Evolutionary conservation across 2,329 filamentous ascomycete species (phyloP), one percentile per base, ranked within the genome.

Genomic region (Magnaporthiopsis incrustans): DNA sequence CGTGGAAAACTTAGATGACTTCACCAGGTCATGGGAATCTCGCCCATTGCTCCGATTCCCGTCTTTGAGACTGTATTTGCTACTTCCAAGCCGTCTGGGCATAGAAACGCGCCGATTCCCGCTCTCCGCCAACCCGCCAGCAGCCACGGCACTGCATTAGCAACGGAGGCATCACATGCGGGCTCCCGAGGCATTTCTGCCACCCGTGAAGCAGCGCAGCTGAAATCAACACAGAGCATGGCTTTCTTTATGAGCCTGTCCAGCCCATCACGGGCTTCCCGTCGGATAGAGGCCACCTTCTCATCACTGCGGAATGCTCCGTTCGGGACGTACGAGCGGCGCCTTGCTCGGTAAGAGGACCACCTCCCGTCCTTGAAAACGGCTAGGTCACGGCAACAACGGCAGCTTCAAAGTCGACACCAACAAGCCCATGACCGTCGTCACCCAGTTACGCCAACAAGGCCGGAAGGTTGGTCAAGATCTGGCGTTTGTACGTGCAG

Each of bases 401-500:
- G 73, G 67, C 25, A 33, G 18, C 25, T 59, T 63, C 56, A 44
- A 59, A 53, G 76, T 85, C 65, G 78, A 85, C 71, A 82, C 81
- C 62, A 77, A 70, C 63, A 67, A 66, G 63, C 66, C 65, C 14
- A 66, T 69, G 44, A 70, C 75, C 1, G 66, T 81, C 62, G 74
- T 81, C 57, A 81, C 79, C 3, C 79, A 80, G 66, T 81, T 81
- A 72, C n/a, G 71, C 73, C 56, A 68, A 57, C 33, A 60, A 67
- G 25, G 64, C 66, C n/a, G 73, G 73, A 62, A 69, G 65, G 35
- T 67, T 73, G 38, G 60, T 57, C 18, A 59, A 67, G 25, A 72
- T 72, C 62, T 68, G 66, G 15, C 70, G 71, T 35, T 65, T 70
- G 59, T 73, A 73, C 67, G 67, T 72, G 8, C 71, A 73, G 65